Base-by-base conservation (phyloP, 345 rosid genomes). In the Brassica carinata region DNA sequence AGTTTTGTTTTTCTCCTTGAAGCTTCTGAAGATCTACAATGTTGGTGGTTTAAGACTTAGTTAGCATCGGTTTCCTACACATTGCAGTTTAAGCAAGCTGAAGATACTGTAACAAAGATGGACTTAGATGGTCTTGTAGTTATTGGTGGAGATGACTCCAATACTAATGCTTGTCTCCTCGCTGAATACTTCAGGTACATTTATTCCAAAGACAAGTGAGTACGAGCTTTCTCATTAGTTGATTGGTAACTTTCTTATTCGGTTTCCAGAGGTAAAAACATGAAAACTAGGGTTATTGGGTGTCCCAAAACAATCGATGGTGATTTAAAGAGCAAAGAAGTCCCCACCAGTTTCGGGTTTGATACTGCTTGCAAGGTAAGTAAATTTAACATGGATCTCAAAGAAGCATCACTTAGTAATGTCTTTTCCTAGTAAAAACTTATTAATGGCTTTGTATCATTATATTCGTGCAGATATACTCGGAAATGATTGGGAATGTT, bases 271-370 rank as follows among this genome's bases (percentile, higher is more conserved):
- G 48, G 67, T 77, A 93, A 96, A 79, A 90, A 93, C 77, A 15
- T 96, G 87, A 96, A 93, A 87, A 84, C 95, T 69, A 82, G 62
- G 14, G 99, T 96, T 61, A 88, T 96, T 76, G 99, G 99, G 17
- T 93, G 98, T 83, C 99, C 99, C 48, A 96, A 96, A 83, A 96
- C 99, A 31, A 96, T 96, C 18, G 98, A 96, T 85, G 99, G 98
- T 73, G 99, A 96, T 87, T 85, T 96, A 81, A 96, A 93, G 84
- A 87, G 90, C 84, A 92, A 96, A 85, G 98, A 96, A 83, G 98
- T 93, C 68, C 99, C 99, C 4, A 17, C 90, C 31, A 96, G 99
- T 87, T 93, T 96, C 80, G 99, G 99, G 51, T 96, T 96, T 40
- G 99, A 96, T 71, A 96, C 99, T 1, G 98, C 99, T 64, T 96